Evolutionary conservation across 1,284 basidiomycete species (phyloP).

Genomic region (Microbotryum scabiosae): DNA sequence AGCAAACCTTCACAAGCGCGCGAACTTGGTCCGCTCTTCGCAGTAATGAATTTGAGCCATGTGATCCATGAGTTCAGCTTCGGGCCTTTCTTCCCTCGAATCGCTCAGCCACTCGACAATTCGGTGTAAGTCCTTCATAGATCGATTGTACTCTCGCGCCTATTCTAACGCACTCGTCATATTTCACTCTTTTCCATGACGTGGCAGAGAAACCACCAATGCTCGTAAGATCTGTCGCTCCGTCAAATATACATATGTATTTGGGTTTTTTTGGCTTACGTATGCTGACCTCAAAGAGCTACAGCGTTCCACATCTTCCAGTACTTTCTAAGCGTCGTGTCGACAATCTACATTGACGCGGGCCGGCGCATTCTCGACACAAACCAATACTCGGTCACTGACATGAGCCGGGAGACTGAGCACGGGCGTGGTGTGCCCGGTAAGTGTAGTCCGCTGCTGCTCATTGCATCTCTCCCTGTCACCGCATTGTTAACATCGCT

Average conservation of each 20-base stretch:
- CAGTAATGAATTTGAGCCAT: constrained; percentile 94
- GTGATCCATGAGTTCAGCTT: constrained; percentile 95
- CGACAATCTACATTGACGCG: constrained; percentile 79
- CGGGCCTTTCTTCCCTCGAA: constrained; percentile 91
- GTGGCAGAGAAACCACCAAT: constrained; percentile 60
- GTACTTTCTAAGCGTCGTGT: constrained; percentile 90
- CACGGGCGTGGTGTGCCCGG: constrained; percentile 70
- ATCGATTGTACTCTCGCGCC: too few species aligned
- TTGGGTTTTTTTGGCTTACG: not conserved
- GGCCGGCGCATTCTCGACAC: constrained; percentile 55
- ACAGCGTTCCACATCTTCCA: constrained; percentile 89
- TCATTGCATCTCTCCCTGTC: not conserved
- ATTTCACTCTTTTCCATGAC: constrained; percentile 1
- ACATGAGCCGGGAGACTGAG: constrained; percentile 69
- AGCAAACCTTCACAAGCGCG: not conserved
- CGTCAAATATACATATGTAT: too few species aligned
- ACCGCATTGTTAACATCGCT: not conserved
- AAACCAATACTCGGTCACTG: constrained; percentile 90
- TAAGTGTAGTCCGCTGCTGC: constrained; percentile 1
- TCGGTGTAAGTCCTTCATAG: constrained; percentile 41
- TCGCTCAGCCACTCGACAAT: constrained; percentile 86
- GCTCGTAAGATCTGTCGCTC: constrained; percentile 53
- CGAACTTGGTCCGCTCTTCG: not conserved
- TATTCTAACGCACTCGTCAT: not conserved
- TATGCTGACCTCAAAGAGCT: not conserved